Base-by-base conservation (phyloP, 148 eudicot genomes). In the Arbutus unedo region DNA sequence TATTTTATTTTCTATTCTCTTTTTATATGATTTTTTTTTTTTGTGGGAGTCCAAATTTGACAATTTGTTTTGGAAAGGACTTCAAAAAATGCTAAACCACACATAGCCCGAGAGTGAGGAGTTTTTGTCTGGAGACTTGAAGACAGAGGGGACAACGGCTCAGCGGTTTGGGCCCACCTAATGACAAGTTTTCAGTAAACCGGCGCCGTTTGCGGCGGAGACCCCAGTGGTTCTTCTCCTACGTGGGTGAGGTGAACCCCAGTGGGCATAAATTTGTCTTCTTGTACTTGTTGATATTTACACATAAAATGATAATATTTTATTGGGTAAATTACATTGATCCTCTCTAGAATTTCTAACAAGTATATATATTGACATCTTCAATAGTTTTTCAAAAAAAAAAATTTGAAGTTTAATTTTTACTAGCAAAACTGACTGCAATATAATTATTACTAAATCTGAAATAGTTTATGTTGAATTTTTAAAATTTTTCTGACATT, bases 151-250 rank as follows among this genome's bases (percentile, higher is more conserved):
- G 79, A 62, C 67, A 84, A 76, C 80, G 79, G 76, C 59, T 73
- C 83, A 49, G 82, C 48, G 79, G 13, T 9, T 79, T 84, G 83
- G 86, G 76, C 53, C 73, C 66, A 31, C 38, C 83, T 45, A 49
- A 15, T 53, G 56, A 41, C 83, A 48, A 11, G 0, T 66, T 74
- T 74, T 75, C 23, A 31, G 72, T 70, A n/a, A 74, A 82, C 79
- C 82, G 82, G 84, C 82, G 78, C 21, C 81, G 73, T 67, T 81
- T 71, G 59, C 81, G 86, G 80, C 54, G 77, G 76, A 72, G 83
- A 70, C 60, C 38, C 48, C n/a, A 47, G 83, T 56, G 75, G 83
- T 56, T 8, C 70, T 41, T 49, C 79, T 75, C 86, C 75, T 81
- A 60, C 70, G 81, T 7, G 54, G 18, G 4, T 38, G 83, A 66